Evolutionary conservation across 1,284 basidiomycete species (phyloP).

Genomic region (Ustilago hordei): DNA sequence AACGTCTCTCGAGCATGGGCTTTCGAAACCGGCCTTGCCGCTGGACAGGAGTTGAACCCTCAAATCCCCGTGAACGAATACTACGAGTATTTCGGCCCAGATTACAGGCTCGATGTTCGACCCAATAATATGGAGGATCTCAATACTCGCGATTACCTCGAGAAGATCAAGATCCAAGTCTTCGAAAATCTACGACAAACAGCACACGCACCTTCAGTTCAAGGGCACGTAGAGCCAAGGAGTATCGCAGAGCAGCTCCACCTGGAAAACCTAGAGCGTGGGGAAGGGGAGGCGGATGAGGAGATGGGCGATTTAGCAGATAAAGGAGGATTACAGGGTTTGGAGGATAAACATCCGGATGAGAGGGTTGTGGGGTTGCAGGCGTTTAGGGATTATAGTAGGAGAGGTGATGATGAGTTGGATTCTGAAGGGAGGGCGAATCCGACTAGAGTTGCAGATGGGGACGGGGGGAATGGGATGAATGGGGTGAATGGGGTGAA

Average conservation of each 20-base stretch:
- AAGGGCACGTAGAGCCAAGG: constrained; percentile 64
- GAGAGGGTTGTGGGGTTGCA: constrained; percentile 29
- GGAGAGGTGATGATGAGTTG: constrained; percentile 56
- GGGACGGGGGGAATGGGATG: background rate
- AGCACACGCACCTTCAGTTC: constrained; percentile 60
- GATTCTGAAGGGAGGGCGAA: constrained; percentile 28
- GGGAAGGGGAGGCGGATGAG: constrained; percentile 42
- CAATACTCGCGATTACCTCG: constrained; percentile 91
- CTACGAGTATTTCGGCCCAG: constrained; percentile 98
- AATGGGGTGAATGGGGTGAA: too few relatives aligned
- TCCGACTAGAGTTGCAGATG: constrained; percentile 18
- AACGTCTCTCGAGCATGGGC: constrained; percentile 98
- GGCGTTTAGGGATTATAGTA: constrained; percentile 42
- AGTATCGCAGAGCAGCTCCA: constrained; percentile 38
- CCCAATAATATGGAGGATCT: constrained; percentile 95
- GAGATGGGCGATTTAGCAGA: constrained; percentile 48
- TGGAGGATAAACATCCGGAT: constrained; percentile 38
- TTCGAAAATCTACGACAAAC: constrained; percentile 75
- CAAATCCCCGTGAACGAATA: constrained; percentile 73
- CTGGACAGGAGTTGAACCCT: constrained; percentile 89
- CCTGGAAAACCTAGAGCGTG: constrained; percentile 49
- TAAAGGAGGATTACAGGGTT: constrained; percentile 44
- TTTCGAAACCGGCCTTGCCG: constrained; percentile 95
- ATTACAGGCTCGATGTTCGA: constrained; percentile 96
- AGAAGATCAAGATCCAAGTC: constrained; percentile 90